Evolutionary conservation across 495 filamentous ascomycete genomes (phyloP).

Genomic region (Astrothelium subdiscretum): DNA sequence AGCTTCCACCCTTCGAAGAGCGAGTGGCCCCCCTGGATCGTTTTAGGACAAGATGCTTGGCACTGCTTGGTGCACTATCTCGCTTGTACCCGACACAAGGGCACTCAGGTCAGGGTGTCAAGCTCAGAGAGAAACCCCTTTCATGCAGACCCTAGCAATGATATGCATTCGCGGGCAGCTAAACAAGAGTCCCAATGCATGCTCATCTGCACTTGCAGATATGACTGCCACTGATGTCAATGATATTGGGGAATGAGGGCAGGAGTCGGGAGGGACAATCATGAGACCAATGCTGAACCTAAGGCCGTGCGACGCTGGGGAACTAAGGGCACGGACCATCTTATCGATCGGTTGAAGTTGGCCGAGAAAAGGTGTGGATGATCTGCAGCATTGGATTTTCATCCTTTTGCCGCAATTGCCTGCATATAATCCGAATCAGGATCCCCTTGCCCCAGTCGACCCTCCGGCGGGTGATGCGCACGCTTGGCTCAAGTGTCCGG

Average conservation of each 20-base stretch:
- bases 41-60: too few species aligned
- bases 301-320: neutral
- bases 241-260: neutral
- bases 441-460: neutral
- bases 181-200: neutral
- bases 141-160: neutral
- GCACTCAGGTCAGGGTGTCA: too few species aligned
- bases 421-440: neutral
- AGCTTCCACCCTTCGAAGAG: too few species aligned
- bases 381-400: neutral
- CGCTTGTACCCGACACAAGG: slow-evolving; percentile 1
- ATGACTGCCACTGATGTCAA: neutral
- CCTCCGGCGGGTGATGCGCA: neutral
- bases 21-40: too few species aligned
- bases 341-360: neutral
- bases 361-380: neutral
- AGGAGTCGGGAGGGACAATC: too few species aligned
- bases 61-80: too few species aligned
- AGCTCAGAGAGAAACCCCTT: neutral
- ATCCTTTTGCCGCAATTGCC: neutral
- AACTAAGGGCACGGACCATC: neutral
- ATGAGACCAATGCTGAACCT: neutral
- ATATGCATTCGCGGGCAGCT: neutral
- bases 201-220: neutral
- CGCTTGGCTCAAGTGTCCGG: neutral